phyloP scores from a whole-genome alignment of 805 yeast genomes.

The Nakazawaea siamensis region DNA sequence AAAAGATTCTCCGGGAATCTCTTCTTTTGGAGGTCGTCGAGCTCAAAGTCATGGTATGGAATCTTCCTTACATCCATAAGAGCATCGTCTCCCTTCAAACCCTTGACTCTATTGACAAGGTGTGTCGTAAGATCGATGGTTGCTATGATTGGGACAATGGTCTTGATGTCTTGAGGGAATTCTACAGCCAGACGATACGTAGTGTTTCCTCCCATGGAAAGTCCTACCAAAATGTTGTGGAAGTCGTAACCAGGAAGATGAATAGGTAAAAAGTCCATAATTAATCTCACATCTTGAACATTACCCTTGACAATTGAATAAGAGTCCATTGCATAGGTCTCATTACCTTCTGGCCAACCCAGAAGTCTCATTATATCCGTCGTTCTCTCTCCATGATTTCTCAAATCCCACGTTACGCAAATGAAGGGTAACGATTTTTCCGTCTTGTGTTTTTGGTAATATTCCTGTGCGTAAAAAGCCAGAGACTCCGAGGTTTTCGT shows the following conservation, averaged over 20 bases:
- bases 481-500: conserved; percentile 29
- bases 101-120: conserved; percentile 30
- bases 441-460: conserved; percentile 15
- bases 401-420: conserved; percentile 41
- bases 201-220: conserved; percentile 53
- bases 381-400: conserved; percentile 48
- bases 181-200: conserved; percentile 34
- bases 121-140: conserved; percentile 37
- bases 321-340: conserved; percentile 44
- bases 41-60: conserved; percentile 11
- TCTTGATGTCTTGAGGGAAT: conserved; percentile 28
- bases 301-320: conserved; percentile 38
- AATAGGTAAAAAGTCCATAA: conserved; percentile 36
- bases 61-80: conserved; percentile 6
- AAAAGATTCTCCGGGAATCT: conserved; percentile 12
- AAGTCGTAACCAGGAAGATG: conserved; percentile 20
- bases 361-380: conserved; percentile 27
- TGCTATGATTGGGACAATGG: conserved; percentile 44
- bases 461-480: conserved; percentile 28
- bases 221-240: conserved; percentile 36
- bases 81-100: background rate
- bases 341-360: conserved; percentile 40
- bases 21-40: conserved; percentile 6
- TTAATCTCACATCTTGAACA: conserved; percentile 32
- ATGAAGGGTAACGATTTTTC: conserved; percentile 23